Base-by-base conservation (phyloP, 768 basidiomycete species). In the Calocybe cyanea region DNA sequence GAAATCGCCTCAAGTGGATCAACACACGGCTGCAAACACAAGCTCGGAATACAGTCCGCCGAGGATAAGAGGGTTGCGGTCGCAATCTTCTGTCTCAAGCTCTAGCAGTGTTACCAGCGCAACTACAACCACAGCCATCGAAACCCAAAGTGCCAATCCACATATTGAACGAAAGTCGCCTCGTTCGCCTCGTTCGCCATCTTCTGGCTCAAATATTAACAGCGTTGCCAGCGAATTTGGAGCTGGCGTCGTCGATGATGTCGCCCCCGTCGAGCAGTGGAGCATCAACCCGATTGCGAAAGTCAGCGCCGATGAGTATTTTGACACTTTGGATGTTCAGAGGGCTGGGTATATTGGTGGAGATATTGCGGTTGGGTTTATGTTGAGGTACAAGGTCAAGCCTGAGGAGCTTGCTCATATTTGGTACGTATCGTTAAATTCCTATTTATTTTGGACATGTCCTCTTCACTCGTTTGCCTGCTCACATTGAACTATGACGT, bases 381-480 rank as follows among this genome's bases (percentile, higher is more conserved):
- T 73, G 51, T 47, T 63, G 34, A 54, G 55, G 15, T 71, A 61
- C 50, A 52, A 62, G 11, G 49, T 71, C 2, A 51, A 57, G 17
- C 51, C 62, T n/a, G 62, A 60, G 10, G 69, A 69, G 40, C 41
- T 70, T 31, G 65, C 63, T 1, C 58, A 54, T 7, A 71, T 73
- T 43, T 68, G 66, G 71, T 70, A 24, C n/a, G 59, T 56, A n/a
- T n/a, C n/a, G n/a, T n/a, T n/a, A n/a, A n/a, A n/a, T n/a, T n/a
- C 3, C 25, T 7, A n/a, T n/a, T 25, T 11, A 15, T 38, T 6
- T 11, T 20, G n/a, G 23, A 9, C 10, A 4, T 11, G 11, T 35
- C 34, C n/a, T 33, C 19, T 11, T 10, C 6, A 11, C 31, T n/a
- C 7, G 20, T 18, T 14, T n/a, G n/a, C n/a, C n/a, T n/a, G n/a